Evolutionary conservation across 257 asterid genomes (phyloP).

Genomic region (Scutellaria baicalensis): DNA sequence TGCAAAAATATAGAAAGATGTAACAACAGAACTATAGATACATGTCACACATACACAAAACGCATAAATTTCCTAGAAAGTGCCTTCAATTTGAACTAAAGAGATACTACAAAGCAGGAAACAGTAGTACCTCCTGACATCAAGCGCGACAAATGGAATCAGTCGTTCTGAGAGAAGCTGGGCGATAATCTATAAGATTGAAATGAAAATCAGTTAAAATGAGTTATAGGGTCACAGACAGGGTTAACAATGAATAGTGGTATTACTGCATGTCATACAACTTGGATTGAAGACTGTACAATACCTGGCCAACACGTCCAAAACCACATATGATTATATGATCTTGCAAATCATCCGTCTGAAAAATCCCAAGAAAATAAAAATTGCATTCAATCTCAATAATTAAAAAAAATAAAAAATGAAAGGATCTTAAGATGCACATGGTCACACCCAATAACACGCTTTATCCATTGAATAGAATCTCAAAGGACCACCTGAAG

Average conservation of each 20-base stretch:
- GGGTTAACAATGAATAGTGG: not conserved
- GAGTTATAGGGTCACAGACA: not conserved
- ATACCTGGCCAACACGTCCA: constrained; percentile 99
- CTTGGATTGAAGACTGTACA: not conserved
- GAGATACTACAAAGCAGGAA: not conserved
- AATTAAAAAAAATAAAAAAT: constrained; percentile 26
- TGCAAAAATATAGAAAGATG: not conserved
- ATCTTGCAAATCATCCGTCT: constrained; percentile 99
- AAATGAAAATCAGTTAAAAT: constrained; percentile 3
- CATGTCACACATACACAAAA: not conserved
- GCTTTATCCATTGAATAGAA: not conserved
- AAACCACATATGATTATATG: constrained; percentile 96
- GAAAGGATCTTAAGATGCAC: not conserved
- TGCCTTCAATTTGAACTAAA: not conserved
- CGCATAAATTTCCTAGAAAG: not conserved
- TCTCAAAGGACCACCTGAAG: not conserved
- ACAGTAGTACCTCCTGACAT: constrained; percentile 77
- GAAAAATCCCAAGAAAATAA: constrained; percentile 23
- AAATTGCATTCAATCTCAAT: constrained; percentile 2
- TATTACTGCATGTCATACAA: not conserved
- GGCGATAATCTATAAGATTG: constrained; percentile 76
- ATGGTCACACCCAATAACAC: not conserved
- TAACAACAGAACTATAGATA: not conserved
- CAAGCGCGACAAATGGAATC: constrained; percentile 99
- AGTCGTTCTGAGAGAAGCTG: constrained; percentile 99